These are phyloP conservation scores for Neurospora sp. DNA, from an alignment of 495 filamentous ascomycete genomes.

Conservation along the genomic window DNA sequence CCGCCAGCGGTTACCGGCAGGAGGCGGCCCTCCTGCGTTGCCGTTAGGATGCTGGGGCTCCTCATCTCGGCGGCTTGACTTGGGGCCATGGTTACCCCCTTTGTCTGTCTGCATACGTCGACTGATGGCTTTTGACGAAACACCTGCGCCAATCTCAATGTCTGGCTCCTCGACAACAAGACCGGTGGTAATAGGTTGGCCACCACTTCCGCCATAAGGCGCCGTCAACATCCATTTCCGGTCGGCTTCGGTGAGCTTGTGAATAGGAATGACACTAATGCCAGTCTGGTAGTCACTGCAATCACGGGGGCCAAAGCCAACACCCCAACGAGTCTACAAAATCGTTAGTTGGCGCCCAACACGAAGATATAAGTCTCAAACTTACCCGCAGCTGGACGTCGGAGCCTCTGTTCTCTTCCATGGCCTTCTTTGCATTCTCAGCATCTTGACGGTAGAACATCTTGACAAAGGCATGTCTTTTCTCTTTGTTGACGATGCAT, in stretches of 20 bases:
- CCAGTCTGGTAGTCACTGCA: slow-evolving; percentile 93
- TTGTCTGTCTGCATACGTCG: slow-evolving; percentile 72
- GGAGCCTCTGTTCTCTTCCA: slow-evolving; percentile 66
- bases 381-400: slow-evolving; percentile 74
- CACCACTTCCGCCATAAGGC: slow-evolving; percentile 87
- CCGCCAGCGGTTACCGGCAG: slow-evolving; percentile 28
- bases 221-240: slow-evolving; percentile 95
- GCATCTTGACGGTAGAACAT: slow-evolving; percentile 87
- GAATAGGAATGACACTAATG: slow-evolving; percentile 86
- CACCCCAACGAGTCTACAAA: slow-evolving; percentile 82
- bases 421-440: slow-evolving; percentile 72
- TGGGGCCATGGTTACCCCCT: slow-evolving; percentile 61
- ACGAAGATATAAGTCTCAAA: slow-evolving; percentile 6
- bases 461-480: slow-evolving; percentile 97
- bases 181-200: slow-evolving; percentile 65
- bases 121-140: slow-evolving; percentile 91
- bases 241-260: slow-evolving; percentile 88
- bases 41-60: slow-evolving; percentile 36
- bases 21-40: slow-evolving; percentile 29
- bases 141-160: slow-evolving; percentile 95
- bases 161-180: slow-evolving; percentile 94
- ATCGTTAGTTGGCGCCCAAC: slow-evolving; percentile 9
- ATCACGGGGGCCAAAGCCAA: slow-evolving; percentile 93
- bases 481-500: slow-evolving; percentile 95
- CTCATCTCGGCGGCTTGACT: slow-evolving; percentile 51